Percentiles rank a stretch among this genome's conserved stretches.
Evolutionary conservation across 1,284 basidiomycete genomes (phyloP).

Genomic region (Testicularia cyperi): DNA sequence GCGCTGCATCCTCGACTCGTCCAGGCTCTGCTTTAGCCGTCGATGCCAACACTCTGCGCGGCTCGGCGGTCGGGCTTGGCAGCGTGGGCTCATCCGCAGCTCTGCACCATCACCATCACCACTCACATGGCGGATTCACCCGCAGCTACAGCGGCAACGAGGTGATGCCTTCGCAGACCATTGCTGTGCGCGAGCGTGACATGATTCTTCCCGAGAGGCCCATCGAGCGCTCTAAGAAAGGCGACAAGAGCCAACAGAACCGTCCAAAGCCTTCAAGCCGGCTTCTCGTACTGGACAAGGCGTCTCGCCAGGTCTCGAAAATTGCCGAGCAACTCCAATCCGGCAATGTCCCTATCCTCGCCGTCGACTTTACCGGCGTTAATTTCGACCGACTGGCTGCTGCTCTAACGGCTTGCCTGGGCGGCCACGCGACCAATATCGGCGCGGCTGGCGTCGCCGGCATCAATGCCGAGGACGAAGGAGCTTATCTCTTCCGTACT

Average conservation of each 20-base stretch:
- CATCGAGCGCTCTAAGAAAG: constrained; percentile 34
- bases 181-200: constrained; percentile 34
- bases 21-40: constrained; percentile 8
- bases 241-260: constrained; percentile 41
- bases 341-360: constrained; percentile 48
- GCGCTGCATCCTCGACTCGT: constrained; percentile 1
- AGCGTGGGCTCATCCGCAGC: neutral
- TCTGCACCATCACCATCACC: constrained; percentile 16
- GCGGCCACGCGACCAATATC: constrained; percentile 17
- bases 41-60: constrained; percentile 10
- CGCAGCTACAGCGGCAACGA: constrained; percentile 29
- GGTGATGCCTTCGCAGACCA: constrained; percentile 34
- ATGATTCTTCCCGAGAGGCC: constrained; percentile 41
- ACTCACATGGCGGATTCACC: constrained; percentile 18
- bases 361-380: constrained; percentile 44
- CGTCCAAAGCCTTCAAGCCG: constrained; percentile 35
- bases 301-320: constrained; percentile 38
- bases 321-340: constrained; percentile 39
- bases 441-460: neutral
- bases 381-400: constrained; percentile 39
- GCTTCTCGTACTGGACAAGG: constrained; percentile 48
- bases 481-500: constrained; percentile 36
- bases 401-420: constrained; percentile 30
- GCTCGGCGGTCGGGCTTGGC: neutral
- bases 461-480: constrained; percentile 15